Evolutionary conservation across 257 asterid genomes (phyloP).

Genomic region (Solanum tarapatanum): DNA sequence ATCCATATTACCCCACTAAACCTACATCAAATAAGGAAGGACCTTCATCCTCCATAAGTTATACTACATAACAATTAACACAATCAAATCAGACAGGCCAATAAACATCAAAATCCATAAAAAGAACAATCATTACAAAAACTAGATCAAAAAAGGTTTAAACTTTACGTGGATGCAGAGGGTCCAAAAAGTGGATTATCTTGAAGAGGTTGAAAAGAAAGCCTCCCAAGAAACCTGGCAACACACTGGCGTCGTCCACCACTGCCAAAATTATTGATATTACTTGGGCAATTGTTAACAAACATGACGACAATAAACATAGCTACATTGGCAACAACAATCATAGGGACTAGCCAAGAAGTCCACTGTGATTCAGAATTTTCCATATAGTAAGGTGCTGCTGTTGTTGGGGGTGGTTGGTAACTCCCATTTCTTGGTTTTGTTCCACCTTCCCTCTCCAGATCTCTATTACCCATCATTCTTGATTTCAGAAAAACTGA

Average conservation of each 20-base stretch:
- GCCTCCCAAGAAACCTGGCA: slow-evolving; percentile 72
- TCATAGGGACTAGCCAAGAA: slow-evolving; percentile 89
- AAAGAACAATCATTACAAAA: neutral
- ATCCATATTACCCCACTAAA: neutral
- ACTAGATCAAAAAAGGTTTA: neutral
- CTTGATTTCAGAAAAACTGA: neutral
- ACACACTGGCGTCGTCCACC: slow-evolving; percentile 47
- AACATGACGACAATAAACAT: slow-evolving; percentile 78
- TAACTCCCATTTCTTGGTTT: slow-evolving; percentile 25
- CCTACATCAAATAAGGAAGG: neutral
- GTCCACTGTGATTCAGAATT: slow-evolving; percentile 74
- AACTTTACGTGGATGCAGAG: slow-evolving; percentile 63
- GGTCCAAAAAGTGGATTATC: slow-evolving; percentile 98
- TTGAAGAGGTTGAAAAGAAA: slow-evolving; percentile 84
- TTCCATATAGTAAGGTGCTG: slow-evolving; percentile 35
- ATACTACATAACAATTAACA: neutral
- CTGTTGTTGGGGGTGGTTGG: slow-evolving; percentile 16
- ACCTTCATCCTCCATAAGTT: neutral
- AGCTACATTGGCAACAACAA: slow-evolving; percentile 73
- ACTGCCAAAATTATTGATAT: slow-evolving; percentile 17
- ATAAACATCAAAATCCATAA: neutral
- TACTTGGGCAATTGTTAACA: slow-evolving; percentile 71
- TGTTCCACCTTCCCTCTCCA: slow-evolving; percentile 38
- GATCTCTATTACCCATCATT: slow-evolving; percentile 50
- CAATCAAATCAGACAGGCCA: neutral